These are phyloP conservation scores for Chaetomium globosum DNA, from an alignment of 2,329 filamentous ascomycete genomes.

Conservation along the genomic window DNA sequence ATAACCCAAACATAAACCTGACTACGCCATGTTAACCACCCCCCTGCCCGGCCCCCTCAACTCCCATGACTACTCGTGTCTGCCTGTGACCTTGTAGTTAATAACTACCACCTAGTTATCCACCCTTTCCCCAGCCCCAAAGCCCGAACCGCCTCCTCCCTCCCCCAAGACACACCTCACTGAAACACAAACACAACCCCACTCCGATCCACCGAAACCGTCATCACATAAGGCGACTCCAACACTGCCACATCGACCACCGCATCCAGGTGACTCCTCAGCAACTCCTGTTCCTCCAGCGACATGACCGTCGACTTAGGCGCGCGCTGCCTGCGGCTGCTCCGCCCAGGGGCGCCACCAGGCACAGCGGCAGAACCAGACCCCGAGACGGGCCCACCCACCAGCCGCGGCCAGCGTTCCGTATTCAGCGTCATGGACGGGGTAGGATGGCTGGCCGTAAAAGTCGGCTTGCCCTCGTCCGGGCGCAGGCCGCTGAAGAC, in stretches of 20 bases:
- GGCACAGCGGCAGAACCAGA: conserved; percentile 35
- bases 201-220: conserved; percentile 83
- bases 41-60: neutral
- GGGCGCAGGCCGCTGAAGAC: conserved; percentile 77
- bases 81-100: neutral
- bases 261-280: conserved; percentile 84
- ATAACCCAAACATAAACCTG: neutral
- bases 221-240: conserved; percentile 89
- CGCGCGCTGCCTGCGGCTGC: conserved; percentile 49
- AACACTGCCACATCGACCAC: conserved; percentile 87
- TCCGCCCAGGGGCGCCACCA: conserved; percentile 29
- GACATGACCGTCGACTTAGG: conserved; percentile 83
- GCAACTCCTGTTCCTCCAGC: conserved; percentile 80
- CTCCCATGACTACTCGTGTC: neutral
- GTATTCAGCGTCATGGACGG: conserved; percentile 66
- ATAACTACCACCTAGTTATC: neutral
- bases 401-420: conserved; percentile 58
- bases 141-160: no score
- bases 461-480: conserved; percentile 74
- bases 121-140: neutral
- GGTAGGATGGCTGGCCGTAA: conserved; percentile 64
- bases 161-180: conserved; percentile 34
- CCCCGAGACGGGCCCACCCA: conserved; percentile 37
- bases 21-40: neutral
- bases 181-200: conserved; percentile 85